Base-by-base conservation (phyloP, 1,139 yeast species). In the Taiozyma onychis region DNA sequence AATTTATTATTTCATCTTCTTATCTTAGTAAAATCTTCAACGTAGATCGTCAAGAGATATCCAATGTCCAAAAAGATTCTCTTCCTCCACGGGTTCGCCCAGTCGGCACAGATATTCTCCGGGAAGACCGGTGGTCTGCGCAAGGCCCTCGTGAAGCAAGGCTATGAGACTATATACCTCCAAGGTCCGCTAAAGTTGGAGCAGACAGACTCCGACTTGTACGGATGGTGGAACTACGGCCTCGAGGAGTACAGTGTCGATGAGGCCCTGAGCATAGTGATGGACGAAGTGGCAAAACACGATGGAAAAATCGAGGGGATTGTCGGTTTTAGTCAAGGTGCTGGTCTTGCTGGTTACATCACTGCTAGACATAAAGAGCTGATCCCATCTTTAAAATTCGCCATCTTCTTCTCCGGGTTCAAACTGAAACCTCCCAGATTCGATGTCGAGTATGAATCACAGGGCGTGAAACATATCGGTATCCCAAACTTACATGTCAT, bases 251-350 rank as follows among this genome's bases (percentile, higher is more conserved):
- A 43, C 51, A 61, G 51, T 55, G 65, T 37, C 54, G 63, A 45
- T 41, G 65, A 66, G 5, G 73, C 82, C 0, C 61, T 79, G 27
- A 69, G 67, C 6, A 71, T 73, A 14, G 67, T 87, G 22, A 64
- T 67, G 27, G 63, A 70, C 1, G 72, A 78, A 41, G 75, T 83
- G 47, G 66, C 68, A 18, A 70, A 74, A 52, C 66, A 70, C 27
- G 70, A 74, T 50, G 73, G 86, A 53, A 97, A 97, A 0, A 88
- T 85, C 62, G 85, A 81, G 44, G 99, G 97, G 1, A 71, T 93
- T 13, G 68, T 91, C 48, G 98, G 97, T 2, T 93, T 93, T 62
- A 85, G 95, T 37, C 98, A 93, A 67, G 99, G 99, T 49, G 95
- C 96, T 0, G 96, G 95, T 1, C 69, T 91, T 61, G 80, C 91